phyloP scores from a whole-genome alignment of 345 rosid genomes.

The Brassica juncea region DNA sequence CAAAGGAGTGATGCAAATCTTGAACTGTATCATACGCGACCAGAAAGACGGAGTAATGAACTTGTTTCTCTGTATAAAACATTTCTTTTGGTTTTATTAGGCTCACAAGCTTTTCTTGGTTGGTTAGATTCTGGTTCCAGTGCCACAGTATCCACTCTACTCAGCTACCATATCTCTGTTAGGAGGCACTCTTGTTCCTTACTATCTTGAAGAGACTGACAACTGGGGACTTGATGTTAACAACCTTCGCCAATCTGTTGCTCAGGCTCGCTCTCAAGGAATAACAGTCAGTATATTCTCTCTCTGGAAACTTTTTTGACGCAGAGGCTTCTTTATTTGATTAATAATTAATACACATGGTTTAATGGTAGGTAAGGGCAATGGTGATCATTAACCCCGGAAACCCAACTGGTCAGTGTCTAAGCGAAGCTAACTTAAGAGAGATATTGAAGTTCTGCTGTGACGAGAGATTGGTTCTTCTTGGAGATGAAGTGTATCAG shows the following conservation, averaged over 20 bases:
- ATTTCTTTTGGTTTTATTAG: too few species aligned
- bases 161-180: slow-evolving; percentile 85
- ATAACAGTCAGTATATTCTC: slow-evolving; percentile 63
- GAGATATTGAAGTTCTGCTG: slow-evolving; percentile 81
- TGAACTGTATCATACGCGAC: slow-evolving; percentile 74
- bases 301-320: neutral
- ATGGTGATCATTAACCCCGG: slow-evolving; percentile 99
- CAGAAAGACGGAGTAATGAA: slow-evolving; percentile 76
- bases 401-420: slow-evolving; percentile 97
- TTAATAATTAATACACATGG: slow-evolving; percentile 21
- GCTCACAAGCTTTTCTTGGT: slow-evolving; percentile 20
- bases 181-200: slow-evolving; percentile 96
- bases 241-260: slow-evolving; percentile 79
- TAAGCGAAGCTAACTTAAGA: slow-evolving; percentile 83
- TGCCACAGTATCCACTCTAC: slow-evolving; percentile 98
- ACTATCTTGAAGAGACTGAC: slow-evolving; percentile 86
- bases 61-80: neutral
- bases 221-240: slow-evolving; percentile 95
- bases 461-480: slow-evolving; percentile 74
- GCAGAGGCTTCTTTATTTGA: neutral
- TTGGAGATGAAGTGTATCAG: slow-evolving; percentile 98
- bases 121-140: slow-evolving; percentile 86
- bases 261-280: slow-evolving; percentile 76
- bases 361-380: slow-evolving; percentile 74
- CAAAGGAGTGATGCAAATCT: slow-evolving; percentile 95